Evolutionary conservation across 768 basidiomycete species (phyloP), one percentile per base, ranked within the genome.

Genomic region (Lactifluus pinguis): DNA sequence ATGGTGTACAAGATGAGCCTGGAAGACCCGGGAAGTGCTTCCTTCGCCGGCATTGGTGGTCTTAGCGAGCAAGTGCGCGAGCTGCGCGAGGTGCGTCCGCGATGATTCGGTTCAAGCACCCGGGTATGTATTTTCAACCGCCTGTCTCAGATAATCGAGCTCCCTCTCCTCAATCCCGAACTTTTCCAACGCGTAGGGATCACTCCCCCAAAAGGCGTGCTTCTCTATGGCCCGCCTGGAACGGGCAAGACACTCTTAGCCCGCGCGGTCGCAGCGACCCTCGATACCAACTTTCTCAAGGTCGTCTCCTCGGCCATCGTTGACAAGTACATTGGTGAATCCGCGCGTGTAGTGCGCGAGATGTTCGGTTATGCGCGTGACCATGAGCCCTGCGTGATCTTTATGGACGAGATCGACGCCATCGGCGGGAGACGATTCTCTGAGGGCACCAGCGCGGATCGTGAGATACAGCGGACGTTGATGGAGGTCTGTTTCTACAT

Each of bases 1-100:
- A 76, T 95, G 68, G 95, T 99, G 11, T 99, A 99, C 79, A 98
- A 98, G 77, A 99, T 98, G 97, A 95, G 92, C 65, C 77, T 97
- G 69, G 97, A 99, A 73, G 95, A 98, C 69, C 93, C 97, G 2
- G 94, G 93, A 76, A 88, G 89, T 53, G 95, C 91, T 7, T 83
- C 92, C 4, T 98, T 98, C 71, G 95, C 95, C 1, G 95, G 94
- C 62, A 98, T 99, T 56, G 97, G 97, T 68, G 97, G 97, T 21
- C 75, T 99, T 58, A 82, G 87, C 48, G 97, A 98, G 64, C 97
- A 99, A 77, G 95, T 99, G 51, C 83, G 97, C 60, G 97, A 99
- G 71, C 74, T 99, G 64, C 85, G 97, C 65, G 97, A 99, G 79
- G 91, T 89, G 68, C 55, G 81, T 74, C 4, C 42, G 49, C 30